phyloP scores from a whole-genome alignment of 768 basidiomycete species.

The Leccinum barrowsii region DNA sequence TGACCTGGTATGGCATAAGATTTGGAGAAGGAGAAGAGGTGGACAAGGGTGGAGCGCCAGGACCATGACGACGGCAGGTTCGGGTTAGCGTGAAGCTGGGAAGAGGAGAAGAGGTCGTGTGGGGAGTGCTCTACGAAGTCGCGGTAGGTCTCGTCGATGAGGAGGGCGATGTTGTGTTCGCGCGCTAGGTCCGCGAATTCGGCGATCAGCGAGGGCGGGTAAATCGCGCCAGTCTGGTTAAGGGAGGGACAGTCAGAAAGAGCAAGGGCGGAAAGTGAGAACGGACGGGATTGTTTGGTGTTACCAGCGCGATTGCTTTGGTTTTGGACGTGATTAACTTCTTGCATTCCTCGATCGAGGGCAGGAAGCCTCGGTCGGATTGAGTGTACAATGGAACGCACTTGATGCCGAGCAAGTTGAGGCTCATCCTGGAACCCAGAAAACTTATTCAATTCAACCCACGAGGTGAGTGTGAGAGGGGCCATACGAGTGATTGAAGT shows the following conservation, averaged over 20 bases:
- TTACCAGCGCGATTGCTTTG: conserved; percentile 68
- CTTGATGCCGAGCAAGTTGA: conserved; percentile 60
- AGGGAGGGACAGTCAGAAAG: background rate
- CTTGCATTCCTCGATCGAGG: conserved; percentile 49
- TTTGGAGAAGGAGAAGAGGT: conserved; percentile 81
- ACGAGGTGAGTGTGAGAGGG: background rate
- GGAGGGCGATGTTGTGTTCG: conserved; percentile 53
- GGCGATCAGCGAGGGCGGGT: conserved; percentile 51
- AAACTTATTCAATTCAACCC: background rate
- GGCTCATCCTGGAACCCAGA: conserved; percentile 51
- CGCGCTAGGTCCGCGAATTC: conserved; percentile 60
- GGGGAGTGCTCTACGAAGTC: conserved; percentile 66
- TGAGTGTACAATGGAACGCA: conserved; percentile 52
- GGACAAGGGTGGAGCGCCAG: conserved; percentile 64
- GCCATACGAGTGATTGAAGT: conserved; percentile 60
- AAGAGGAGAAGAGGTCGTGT: conserved; percentile 50
- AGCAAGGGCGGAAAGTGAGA: too few species aligned
- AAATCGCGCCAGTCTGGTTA: conserved; percentile 64
- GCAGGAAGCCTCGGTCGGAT: conserved; percentile 53
- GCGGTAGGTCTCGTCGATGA: conserved; percentile 88
- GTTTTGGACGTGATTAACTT: conserved; percentile 55
- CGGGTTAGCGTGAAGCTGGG: background rate
- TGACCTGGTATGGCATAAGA: conserved; percentile 80
- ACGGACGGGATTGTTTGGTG: conserved; percentile 73
- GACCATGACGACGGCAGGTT: conserved; percentile 19